phyloP scores from a whole-genome alignment of 2,329 filamentous ascomycete species.

The Pseudogymnoascus sp. region DNA sequence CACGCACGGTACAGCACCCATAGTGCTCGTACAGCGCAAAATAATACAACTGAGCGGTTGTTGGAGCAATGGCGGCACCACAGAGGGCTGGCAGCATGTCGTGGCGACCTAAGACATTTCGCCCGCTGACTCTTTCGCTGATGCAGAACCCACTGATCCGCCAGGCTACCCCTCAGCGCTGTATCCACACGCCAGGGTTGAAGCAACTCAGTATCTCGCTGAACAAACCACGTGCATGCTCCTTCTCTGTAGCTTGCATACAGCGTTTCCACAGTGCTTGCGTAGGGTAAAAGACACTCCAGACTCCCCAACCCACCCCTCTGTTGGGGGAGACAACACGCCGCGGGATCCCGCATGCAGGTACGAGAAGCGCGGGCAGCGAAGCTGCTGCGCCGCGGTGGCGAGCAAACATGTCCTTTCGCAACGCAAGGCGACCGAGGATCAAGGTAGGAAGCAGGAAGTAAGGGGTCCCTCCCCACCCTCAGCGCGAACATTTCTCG shows the following conservation, averaged over 20 bases:
- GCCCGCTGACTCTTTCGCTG: neutral
- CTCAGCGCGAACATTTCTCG: neutral
- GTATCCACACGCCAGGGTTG: neutral
- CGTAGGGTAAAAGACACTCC: neutral
- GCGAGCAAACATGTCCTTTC: neutral
- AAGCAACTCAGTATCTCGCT: neutral
- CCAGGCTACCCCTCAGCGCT: neutral
- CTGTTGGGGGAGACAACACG: too few species aligned
- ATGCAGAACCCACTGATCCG: neutral
- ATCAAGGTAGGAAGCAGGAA: neutral
- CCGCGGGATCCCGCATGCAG: conserved; percentile 4
- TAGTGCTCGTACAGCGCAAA: neutral
- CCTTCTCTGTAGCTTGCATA: neutral
- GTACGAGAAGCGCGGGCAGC: neutral
- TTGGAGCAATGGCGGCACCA: neutral
- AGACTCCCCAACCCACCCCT: neutral
- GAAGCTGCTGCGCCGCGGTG: neutral
- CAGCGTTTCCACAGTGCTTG: neutral
- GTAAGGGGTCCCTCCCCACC: neutral
- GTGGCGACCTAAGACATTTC: neutral
- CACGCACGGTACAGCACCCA: neutral
- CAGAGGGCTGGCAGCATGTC: neutral
- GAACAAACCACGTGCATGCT: neutral
- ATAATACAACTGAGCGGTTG: neutral
- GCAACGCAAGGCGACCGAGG: neutral